phyloP scores from a whole-genome alignment of 768 basidiomycete genomes.

The Suillus subalutaceus region DNA sequence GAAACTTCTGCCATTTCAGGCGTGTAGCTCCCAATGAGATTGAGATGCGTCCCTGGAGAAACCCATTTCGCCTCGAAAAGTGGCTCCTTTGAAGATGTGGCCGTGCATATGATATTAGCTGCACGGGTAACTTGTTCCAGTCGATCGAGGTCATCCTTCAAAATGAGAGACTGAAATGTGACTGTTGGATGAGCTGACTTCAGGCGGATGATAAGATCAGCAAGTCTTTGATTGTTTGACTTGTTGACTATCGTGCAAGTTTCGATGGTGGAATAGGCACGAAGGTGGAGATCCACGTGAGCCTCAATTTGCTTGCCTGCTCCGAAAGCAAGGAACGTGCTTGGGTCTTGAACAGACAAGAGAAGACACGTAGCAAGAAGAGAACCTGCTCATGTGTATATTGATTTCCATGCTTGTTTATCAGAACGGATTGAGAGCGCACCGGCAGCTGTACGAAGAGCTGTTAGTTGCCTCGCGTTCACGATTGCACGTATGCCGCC shows the following conservation, averaged over 20 bases:
- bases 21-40: conserved; percentile 82
- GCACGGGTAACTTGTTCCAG: conserved; percentile 26
- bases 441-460: conserved; percentile 84
- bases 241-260: conserved; percentile 68
- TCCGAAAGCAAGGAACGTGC: conserved; percentile 63
- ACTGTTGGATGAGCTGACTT: conserved; percentile 29
- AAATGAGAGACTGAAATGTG: conserved; percentile 16
- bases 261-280: conserved; percentile 55
- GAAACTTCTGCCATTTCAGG: conserved; percentile 83
- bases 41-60: conserved; percentile 62
- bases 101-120: conserved; percentile 65
- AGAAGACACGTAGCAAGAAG: conserved; percentile 65
- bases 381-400: conserved; percentile 50
- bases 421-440: conserved; percentile 10
- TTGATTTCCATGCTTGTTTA: background rate
- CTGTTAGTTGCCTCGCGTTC: conserved; percentile 78
- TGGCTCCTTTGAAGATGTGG: conserved; percentile 70
- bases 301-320: conserved; percentile 71
- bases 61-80: conserved; percentile 74
- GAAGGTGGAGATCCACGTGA: conserved; percentile 65
- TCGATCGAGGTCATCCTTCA: conserved; percentile 13
- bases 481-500: conserved; percentile 76
- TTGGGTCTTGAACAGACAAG: conserved; percentile 40
- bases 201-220: conserved; percentile 37
- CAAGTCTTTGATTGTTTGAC: conserved; percentile 50